Evolutionary conservation across 768 basidiomycete species (phyloP).

Genomic region (Kwoniella dejecticola): DNA sequence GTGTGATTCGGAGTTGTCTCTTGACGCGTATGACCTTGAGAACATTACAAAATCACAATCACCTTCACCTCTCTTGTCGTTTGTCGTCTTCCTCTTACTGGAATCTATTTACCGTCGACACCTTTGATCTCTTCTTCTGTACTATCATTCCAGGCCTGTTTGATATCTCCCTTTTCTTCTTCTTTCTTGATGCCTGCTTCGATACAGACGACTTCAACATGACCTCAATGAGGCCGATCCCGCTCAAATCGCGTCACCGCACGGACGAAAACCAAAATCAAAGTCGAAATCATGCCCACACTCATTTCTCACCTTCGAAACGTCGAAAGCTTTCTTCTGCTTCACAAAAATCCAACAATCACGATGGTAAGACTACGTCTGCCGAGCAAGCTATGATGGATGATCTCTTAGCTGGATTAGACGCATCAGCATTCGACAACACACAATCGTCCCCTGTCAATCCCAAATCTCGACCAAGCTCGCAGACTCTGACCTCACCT

Average conservation of each 20-base stretch:
- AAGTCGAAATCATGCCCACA: too few species aligned
- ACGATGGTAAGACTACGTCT: conserved; percentile 9
- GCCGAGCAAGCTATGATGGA: conserved; percentile 68
- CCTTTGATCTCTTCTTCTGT: neutral
- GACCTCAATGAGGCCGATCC: conserved; percentile 1
- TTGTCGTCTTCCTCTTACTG: neutral
- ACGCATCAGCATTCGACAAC: conserved; percentile 62
- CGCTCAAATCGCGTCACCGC: neutral
- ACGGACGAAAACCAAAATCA: conserved; percentile 16
- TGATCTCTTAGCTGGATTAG: conserved; percentile 62
- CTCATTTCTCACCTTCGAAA: neutral
- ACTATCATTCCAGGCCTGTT: too few species aligned
- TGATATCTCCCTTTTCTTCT: too few species aligned
- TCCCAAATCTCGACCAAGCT: conserved; percentile 6
- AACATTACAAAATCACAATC: conserved; percentile 17
- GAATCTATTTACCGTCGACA: too few species aligned
- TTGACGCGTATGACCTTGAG: conserved; percentile 10
- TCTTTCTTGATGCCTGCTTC: neutral
- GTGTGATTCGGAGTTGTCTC: neutral
- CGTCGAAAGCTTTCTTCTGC: conserved; percentile 4
- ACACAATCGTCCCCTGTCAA: conserved; percentile 55
- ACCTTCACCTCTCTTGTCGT: neutral
- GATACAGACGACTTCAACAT: neutral
- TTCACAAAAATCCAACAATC: neutral
- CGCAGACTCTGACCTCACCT: conserved; percentile 14